Evolutionary conservation across 805 yeast species (phyloP).

Genomic region (Metschnikowia colocasiae): DNA sequence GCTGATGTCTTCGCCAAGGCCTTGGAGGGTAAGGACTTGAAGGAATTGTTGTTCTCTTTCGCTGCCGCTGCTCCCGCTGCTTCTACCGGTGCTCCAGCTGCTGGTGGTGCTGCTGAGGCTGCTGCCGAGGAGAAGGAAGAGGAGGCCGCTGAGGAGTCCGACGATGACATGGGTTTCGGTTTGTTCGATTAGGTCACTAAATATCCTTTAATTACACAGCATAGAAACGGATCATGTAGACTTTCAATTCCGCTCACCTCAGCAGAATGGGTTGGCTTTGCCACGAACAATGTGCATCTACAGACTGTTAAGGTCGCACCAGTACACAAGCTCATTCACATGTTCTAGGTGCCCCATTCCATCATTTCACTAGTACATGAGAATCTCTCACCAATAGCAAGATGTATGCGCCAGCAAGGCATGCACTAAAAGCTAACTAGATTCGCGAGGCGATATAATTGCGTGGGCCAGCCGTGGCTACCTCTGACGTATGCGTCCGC

Average conservation of each 20-base stretch:
- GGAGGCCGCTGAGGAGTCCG: conserved; percentile 21
- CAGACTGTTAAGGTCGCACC: no score
- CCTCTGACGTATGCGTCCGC: not conserved
- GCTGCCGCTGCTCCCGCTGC: conserved; percentile 49
- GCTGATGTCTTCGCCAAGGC: conserved; percentile 88
- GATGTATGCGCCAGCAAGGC: no score
- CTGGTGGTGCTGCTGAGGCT: conserved; percentile 49
- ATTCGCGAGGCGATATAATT: not conserved
- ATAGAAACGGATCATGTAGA: conserved; percentile 4
- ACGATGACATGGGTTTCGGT: conserved; percentile 31
- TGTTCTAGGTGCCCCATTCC: no score
- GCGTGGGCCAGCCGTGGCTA: not conserved
- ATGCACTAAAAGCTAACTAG: not conserved
- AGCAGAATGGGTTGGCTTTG: no score
- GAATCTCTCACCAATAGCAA: no score
- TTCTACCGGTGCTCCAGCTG: conserved; percentile 31
- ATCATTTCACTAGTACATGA: no score
- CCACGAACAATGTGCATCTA: no score
- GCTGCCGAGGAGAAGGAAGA: conserved; percentile 25
- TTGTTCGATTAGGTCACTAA: conserved; percentile 25
- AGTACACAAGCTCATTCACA: no score
- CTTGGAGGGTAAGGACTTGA: conserved; percentile 76
- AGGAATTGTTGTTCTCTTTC: conserved; percentile 61
- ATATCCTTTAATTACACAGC: conserved; percentile 13
- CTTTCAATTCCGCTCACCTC: not conserved